Conservation (phyloP, 306 rosid genomes). For the Corylus heterophylla region DNA sequence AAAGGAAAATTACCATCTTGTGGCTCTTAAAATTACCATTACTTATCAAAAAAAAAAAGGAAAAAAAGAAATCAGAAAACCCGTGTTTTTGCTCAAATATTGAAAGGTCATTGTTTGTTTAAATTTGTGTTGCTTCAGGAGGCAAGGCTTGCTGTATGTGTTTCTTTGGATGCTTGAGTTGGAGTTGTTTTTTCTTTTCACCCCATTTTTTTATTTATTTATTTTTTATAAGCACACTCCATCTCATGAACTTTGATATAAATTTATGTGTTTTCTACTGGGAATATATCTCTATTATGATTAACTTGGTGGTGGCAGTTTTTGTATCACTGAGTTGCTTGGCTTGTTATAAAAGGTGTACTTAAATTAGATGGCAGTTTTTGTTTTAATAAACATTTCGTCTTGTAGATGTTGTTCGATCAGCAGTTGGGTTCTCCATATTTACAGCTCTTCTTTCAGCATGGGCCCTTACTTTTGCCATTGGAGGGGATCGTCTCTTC, state of each 20-base stretch:
- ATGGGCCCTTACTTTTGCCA: conserved; percentile 83
- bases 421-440: conserved; percentile 74
- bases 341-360: too few relatives aligned
- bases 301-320: neutral
- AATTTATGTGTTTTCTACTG: neutral
- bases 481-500: conserved; percentile 79
- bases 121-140: neutral
- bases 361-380: neutral
- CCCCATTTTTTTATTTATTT: neutral
- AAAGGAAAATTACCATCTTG: too few relatives aligned
- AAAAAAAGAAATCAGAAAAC: neutral
- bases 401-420: conserved; percentile 58
- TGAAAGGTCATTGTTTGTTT: neutral
- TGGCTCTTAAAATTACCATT: too few relatives aligned
- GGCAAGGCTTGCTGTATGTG: neutral
- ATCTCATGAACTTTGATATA: neutral
- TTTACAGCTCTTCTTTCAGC: conserved; percentile 60
- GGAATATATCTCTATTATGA: neutral
- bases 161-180: neutral
- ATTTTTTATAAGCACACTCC: neutral
- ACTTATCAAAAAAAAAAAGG: too few relatives aligned
- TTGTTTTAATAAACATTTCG: conserved; percentile 20
- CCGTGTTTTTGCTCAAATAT: neutral
- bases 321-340: too few relatives aligned
- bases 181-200: neutral